Evolutionary conservation across 306 rosid species (phyloP).

Genomic region (Prunus campanulata): DNA sequence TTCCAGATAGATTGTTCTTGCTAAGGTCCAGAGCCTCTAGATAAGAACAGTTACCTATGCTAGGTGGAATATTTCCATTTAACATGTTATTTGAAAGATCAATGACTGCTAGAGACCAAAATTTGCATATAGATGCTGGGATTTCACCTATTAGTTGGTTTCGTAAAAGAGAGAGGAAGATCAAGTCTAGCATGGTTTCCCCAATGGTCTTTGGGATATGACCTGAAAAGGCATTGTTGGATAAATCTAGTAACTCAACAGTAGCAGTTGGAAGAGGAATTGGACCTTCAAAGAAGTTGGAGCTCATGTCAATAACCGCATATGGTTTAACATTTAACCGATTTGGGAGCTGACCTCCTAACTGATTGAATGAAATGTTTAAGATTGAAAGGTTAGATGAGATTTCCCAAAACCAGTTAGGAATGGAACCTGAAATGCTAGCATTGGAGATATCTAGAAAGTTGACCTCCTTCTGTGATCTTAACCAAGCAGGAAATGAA

Average conservation of each 20-base stretch:
- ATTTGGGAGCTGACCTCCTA: constrained; percentile 36
- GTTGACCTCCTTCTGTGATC: constrained; percentile 14
- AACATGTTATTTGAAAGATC: constrained; percentile 43
- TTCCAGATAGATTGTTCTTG: constrained; percentile 30
- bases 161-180: constrained; percentile 32
- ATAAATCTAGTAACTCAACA: constrained; percentile 29
- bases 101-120: no score
- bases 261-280: constrained; percentile 18
- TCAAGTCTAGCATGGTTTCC: not conserved
- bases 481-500: constrained; percentile 46
- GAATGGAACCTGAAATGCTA: constrained; percentile 34
- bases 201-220: constrained; percentile 26
- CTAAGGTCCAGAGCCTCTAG: constrained; percentile 35
- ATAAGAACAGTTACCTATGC: constrained; percentile 29
- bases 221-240: constrained; percentile 44
- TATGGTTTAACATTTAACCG: not conserved
- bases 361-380: constrained; percentile 38
- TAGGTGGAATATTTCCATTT: constrained; percentile 33
- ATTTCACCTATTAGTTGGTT: constrained; percentile 40
- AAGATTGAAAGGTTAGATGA: not conserved
- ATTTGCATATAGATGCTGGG: no score
- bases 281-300: constrained; percentile 32
- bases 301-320: constrained; percentile 34
- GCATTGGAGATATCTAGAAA: constrained; percentile 38
- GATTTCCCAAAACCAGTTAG: constrained; percentile 50